These are phyloP conservation scores for Cytospora paraplurivora DNA, from an alignment of 2,329 filamentous ascomycete species.

Conservation along the genomic window DNA sequence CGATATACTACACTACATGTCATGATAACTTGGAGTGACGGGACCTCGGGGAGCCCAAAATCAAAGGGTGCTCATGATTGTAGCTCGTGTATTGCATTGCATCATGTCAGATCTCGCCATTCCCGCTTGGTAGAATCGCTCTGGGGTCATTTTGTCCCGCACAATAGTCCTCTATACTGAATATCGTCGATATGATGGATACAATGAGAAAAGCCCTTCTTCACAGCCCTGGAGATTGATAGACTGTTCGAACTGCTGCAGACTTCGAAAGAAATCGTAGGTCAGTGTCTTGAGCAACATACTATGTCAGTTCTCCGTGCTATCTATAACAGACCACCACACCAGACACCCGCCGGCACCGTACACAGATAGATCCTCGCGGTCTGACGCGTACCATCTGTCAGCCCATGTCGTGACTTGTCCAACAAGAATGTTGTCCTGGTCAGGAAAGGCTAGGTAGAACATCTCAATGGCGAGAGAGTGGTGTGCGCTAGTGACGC, in stretches of 20 bases:
- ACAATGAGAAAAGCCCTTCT: background rate
- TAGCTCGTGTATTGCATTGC: background rate
- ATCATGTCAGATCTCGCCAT: background rate
- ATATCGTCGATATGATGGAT: background rate
- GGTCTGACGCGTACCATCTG: no score
- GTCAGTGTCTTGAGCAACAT: background rate
- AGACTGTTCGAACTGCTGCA: background rate
- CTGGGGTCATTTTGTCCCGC: background rate
- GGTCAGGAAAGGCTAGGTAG: background rate
- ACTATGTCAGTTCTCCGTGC: background rate
- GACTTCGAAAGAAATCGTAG: background rate
- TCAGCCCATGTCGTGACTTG: no score
- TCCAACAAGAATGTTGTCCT: background rate
- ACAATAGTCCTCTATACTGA: background rate
- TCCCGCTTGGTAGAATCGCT: background rate
- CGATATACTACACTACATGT: no score
- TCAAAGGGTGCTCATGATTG: no score
- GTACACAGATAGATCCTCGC: no score
- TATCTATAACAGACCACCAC: no score
- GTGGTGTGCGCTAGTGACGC: conserved; percentile 10
- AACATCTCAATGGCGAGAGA: background rate
- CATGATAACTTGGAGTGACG: no score
- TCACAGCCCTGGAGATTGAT: no score
- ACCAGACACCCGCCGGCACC: no score
- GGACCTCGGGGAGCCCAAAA: no score